Conservation (phyloP, 352 stramenopile genomes). For the Globisporangium splendens region DNA sequence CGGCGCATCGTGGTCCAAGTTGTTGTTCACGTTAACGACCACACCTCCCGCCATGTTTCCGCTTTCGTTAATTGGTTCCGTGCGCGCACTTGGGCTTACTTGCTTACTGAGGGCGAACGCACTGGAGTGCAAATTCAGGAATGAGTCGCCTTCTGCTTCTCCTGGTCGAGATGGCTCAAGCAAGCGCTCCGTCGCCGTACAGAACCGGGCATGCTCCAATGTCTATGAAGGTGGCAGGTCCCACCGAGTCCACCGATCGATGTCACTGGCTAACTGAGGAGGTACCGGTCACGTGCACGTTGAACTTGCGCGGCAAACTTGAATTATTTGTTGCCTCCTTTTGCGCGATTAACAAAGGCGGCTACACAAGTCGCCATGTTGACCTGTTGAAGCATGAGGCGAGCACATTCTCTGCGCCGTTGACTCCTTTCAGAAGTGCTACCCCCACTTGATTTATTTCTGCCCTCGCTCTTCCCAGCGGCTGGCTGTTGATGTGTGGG, state of each 20-base stretch:
- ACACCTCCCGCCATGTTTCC: conserved; percentile 17
- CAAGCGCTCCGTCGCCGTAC: background rate
- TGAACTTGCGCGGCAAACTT: background rate
- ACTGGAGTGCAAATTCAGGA: background rate
- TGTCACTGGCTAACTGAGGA: background rate
- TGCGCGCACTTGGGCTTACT: too few relatives aligned
- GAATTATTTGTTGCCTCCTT: background rate
- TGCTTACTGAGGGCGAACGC: background rate
- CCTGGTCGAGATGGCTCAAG: background rate
- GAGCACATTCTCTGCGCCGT: background rate
- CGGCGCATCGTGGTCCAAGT: too few relatives aligned
- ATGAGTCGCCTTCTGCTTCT: background rate
- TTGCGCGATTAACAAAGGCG: background rate
- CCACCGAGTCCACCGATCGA: too few relatives aligned
- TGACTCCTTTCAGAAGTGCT: too few relatives aligned
- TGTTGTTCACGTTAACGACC: conserved; percentile 19
- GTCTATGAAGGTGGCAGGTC: background rate
- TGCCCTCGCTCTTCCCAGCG: too few relatives aligned
- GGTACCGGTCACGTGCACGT: background rate
- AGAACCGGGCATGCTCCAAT: too few relatives aligned
- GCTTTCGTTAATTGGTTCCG: background rate
- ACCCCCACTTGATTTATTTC: too few relatives aligned
- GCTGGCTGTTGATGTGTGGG: too few relatives aligned
- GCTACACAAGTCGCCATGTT: background rate
- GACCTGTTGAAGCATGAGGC: background rate